phyloP scores from a whole-genome alignment of 2,329 filamentous ascomycete genomes.

The Endoconidiophora polonica region DNA sequence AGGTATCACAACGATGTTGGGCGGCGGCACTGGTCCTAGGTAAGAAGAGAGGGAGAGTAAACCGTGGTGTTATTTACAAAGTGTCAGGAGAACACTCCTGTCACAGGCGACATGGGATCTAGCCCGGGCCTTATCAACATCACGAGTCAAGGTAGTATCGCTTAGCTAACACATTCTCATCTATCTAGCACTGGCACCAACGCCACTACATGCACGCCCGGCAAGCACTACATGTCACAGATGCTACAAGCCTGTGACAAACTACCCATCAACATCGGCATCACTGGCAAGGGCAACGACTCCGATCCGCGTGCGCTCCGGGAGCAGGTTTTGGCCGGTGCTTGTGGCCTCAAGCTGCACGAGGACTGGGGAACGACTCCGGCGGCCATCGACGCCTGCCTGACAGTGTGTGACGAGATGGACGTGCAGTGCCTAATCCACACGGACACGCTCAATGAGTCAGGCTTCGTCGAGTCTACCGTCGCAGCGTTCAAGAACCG shows the following conservation, averaged over 20 bases:
- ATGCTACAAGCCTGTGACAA: constrained; percentile 80
- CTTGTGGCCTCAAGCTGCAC: constrained; percentile 81
- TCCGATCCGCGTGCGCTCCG: constrained; percentile 50
- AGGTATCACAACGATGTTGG: constrained; percentile 79
- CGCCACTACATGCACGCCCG: constrained; percentile 86
- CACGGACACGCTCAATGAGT: constrained; percentile 91
- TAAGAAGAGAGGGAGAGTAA: constrained; percentile 18
- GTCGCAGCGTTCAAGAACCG: constrained; percentile 70
- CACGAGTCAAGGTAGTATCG: background rate
- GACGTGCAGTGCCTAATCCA: constrained; percentile 91
- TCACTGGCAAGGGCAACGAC: constrained; percentile 91
- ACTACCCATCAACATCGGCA: constrained; percentile 72
- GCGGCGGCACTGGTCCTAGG: constrained; percentile 84
- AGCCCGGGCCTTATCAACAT: background rate
- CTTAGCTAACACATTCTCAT: constrained; percentile 15
- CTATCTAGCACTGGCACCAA: constrained; percentile 57
- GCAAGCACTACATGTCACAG: constrained; percentile 62
- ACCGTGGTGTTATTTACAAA: constrained; percentile 12
- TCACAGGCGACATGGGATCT: too few relatives aligned
- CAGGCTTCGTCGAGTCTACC: constrained; percentile 89
- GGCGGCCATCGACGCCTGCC: constrained; percentile 75
- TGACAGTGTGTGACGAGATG: constrained; percentile 71
- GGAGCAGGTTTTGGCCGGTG: constrained; percentile 69
- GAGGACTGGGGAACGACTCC: constrained; percentile 94
- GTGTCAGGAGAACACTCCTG: too few relatives aligned